These are phyloP conservation scores for Fusarium longipes DNA, from an alignment of 2,329 filamentous ascomycete genomes.

Conservation along the genomic window DNA sequence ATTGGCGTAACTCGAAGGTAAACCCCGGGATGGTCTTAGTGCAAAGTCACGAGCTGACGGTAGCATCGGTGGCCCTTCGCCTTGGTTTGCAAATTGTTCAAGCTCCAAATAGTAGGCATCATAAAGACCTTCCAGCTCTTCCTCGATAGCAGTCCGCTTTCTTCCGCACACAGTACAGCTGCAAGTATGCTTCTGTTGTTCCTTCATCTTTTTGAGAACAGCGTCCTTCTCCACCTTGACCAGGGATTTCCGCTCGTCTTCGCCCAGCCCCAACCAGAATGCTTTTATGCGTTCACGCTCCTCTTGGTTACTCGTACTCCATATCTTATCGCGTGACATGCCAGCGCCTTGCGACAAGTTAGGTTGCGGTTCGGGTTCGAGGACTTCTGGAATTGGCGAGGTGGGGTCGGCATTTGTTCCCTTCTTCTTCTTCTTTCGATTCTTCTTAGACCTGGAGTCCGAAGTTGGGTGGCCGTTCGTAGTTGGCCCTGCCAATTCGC, in stretches of 20 bases:
- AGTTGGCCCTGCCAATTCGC: constrained; percentile 45
- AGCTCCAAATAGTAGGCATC: constrained; percentile 99
- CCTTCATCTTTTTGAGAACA: constrained; percentile 99
- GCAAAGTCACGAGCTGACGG: constrained; percentile 69
- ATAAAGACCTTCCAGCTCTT: constrained; percentile 96
- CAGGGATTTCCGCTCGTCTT: constrained; percentile 92
- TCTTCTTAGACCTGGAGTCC: constrained; percentile 65
- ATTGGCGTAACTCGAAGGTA: constrained; percentile 67
- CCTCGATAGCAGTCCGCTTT: constrained; percentile 96
- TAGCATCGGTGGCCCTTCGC: constrained; percentile 69
- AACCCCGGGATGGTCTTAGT: constrained; percentile 67
- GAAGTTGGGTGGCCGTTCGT: constrained; percentile 48
- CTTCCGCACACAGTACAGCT: constrained; percentile 97
- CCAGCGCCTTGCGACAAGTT: constrained; percentile 52
- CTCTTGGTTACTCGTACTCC: constrained; percentile 94
- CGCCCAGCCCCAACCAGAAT: constrained; percentile 94
- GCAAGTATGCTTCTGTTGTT: constrained; percentile 99
- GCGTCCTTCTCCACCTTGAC: constrained; percentile 99
- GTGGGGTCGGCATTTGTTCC: constrained; percentile 41
- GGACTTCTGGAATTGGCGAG: constrained; percentile 32
- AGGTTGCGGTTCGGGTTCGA: constrained; percentile 40
- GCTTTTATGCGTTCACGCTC: constrained; percentile 98
- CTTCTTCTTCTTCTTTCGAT: constrained; percentile 77
- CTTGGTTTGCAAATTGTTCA: constrained; percentile 94
- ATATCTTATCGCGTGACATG: constrained; percentile 85